These are phyloP conservation scores for Candida boleticola DNA, from an alignment of 805 yeast genomes.

Conservation along the genomic window DNA sequence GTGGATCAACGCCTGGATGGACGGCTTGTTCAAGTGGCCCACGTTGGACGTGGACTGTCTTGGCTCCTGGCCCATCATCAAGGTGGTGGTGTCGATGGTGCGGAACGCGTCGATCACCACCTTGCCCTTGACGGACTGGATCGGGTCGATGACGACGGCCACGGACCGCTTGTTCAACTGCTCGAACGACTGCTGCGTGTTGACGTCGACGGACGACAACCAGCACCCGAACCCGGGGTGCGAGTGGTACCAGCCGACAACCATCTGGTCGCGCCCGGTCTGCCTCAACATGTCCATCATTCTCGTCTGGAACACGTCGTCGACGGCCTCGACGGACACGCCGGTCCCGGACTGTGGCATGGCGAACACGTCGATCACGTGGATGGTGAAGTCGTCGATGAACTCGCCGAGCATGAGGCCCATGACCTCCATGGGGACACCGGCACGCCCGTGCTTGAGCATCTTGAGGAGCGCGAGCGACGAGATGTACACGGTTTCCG, in stretches of 20 bases:
- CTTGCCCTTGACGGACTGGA: constrained; percentile 97
- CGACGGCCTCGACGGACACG: constrained; percentile 98
- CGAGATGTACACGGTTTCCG: constrained; percentile 95
- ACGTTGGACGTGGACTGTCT: constrained; percentile 95
- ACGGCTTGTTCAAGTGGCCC: constrained; percentile 93
- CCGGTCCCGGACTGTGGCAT: constrained; percentile 99
- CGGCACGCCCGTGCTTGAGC: constrained; percentile 96
- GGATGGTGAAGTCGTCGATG: constrained; percentile 95
- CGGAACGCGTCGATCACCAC: constrained; percentile 99
- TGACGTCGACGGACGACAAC: constrained; percentile 96
- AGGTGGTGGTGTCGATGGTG: constrained; percentile 78
- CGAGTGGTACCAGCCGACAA: constrained; percentile 99
- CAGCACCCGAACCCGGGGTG: constrained; percentile 99
- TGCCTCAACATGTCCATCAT: constrained; percentile 99
- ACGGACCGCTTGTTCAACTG: constrained; percentile 94
- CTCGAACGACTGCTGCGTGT: constrained; percentile 96
- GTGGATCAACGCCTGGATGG: constrained; percentile 94
- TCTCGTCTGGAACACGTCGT: constrained; percentile 96
- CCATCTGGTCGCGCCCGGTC: constrained; percentile 99
- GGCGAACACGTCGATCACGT: constrained; percentile 97
- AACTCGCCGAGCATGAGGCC: constrained; percentile 98
- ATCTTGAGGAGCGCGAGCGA: constrained; percentile 92
- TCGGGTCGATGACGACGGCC: constrained; percentile 98
- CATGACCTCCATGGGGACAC: constrained; percentile 82
- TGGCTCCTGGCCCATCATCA: constrained; percentile 97